Conservation (phyloP, 1,284 basidiomycete genomes). For the Anthracocystis setariae region DNA sequence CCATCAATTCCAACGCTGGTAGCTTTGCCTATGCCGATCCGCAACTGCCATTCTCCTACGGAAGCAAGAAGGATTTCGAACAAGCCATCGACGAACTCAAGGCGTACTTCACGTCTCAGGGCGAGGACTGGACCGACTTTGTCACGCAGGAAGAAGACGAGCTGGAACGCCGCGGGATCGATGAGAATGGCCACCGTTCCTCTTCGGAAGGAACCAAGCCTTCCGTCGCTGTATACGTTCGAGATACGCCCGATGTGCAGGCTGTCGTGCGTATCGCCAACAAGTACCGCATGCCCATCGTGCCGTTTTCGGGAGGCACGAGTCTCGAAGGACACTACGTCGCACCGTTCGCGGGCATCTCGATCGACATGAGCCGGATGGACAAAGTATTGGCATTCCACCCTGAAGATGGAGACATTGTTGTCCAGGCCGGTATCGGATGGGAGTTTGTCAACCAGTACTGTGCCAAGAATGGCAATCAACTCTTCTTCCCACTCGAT, state of each 20-base stretch:
- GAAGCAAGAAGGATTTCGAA: conserved; percentile 38
- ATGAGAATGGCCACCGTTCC: conserved; percentile 43
- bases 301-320: conserved; percentile 78
- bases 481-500: conserved; percentile 86
- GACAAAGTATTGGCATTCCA: conserved; percentile 73
- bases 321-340: conserved; percentile 65
- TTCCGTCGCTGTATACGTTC: conserved; percentile 49
- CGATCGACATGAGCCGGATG: conserved; percentile 85
- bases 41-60: conserved; percentile 41
- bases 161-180: conserved; percentile 43
- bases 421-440: conserved; percentile 75
- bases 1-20: background rate
- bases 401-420: conserved; percentile 56
- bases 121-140: conserved; percentile 35
- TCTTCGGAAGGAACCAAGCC: conserved; percentile 45
- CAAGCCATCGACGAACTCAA: conserved; percentile 51
- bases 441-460: conserved; percentile 88
- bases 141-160: conserved; percentile 47
- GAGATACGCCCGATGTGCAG: conserved; percentile 52
- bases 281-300: conserved; percentile 77
- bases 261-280: conserved; percentile 71
- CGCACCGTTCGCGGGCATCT: conserved; percentile 70
- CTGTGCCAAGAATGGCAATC: conserved; percentile 77
- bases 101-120: conserved; percentile 42
- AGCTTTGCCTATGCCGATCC: conserved; percentile 23